Base-by-base conservation (phyloP, 768 basidiomycete species). In the Rhodocollybia butyracea region DNA sequence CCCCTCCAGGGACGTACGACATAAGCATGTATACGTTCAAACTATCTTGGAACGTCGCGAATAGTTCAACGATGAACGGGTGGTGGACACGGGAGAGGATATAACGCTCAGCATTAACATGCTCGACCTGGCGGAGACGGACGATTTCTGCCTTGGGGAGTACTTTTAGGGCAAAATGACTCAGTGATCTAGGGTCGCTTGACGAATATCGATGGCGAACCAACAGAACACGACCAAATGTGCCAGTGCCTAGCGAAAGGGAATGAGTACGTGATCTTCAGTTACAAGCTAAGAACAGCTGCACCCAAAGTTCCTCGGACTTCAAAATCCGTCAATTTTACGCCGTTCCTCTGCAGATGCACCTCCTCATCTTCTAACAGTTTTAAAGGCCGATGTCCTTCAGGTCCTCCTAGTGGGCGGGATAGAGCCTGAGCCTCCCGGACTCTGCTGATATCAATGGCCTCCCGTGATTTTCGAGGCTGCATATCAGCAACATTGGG, bases 1-100 rank as follows among this genome's bases (percentile, higher is more conserved):
- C 97, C 34, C 97, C 97, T 19, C 97, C 97, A 8, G 95, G 94
- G 43, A 96, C 84, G 66, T 94, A 96, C 47, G 93, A 95, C 75
- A 98, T 85, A 58, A 99, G 77, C 92, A 99, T 96, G 74, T 99
- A 99, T 46, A 98, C 86, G 77, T 99, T 98, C 64, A 94, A 75
- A 65, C 88, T 88, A 72, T 99, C 97, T 70, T 97, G 96, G 66
- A 94, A 95, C 13, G 93, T 94, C 39, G 89, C 91, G 66, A 91
- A 96, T 59, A 99, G 85, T 64, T 98, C 94, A 58, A 99, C 95
- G 59, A 99, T 85, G 72, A 98, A 98, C 2, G 95, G 94, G 67
- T 98, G 94, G 43, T 88, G 84, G 40, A 97, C 87, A 31, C 88
- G 84, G 19, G 92, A 92, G 32, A 99, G 84, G 61, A 98, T 98